A percentile compares a stretch with the other conserved stretches of the same genome.
phyloP scores from a whole-genome alignment of 1,284 basidiomycete species.

The Apiotrichum gracile region DNA sequence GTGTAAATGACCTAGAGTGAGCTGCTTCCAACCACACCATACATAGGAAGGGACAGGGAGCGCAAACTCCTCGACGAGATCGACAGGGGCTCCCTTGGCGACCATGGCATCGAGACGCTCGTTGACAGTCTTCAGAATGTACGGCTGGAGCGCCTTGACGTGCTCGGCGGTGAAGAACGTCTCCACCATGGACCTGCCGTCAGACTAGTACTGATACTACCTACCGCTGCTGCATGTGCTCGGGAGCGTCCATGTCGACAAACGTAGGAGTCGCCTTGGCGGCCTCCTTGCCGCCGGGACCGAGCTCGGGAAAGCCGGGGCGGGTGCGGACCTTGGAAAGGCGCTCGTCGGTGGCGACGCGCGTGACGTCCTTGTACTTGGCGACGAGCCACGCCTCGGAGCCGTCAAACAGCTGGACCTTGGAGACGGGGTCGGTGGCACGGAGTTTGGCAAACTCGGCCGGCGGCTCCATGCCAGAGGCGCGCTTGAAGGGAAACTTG shows the following conservation, averaged over 20 bases:
- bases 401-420: slow-evolving; percentile 7
- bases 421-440: slow-evolving; percentile 5
- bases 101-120: slow-evolving; percentile 4
- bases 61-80: slow-evolving; percentile 8
- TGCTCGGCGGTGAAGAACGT: slow-evolving; percentile 2
- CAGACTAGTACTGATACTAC: neutral
- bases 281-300: slow-evolving; percentile 6
- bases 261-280: slow-evolving; percentile 12
- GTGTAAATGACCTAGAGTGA: slow-evolving; percentile 5
- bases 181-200: slow-evolving; percentile 6
- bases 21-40: neutral
- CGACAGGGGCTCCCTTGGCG: neutral
- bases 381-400: slow-evolving; percentile 8
- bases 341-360: slow-evolving; percentile 9
- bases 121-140: slow-evolving; percentile 6
- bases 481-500: slow-evolving; percentile 8
- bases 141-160: slow-evolving; percentile 3
- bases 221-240: slow-evolving; percentile 11
- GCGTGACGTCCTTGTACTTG: slow-evolving; percentile 9
- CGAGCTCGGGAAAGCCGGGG: slow-evolving; percentile 16
- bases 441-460: slow-evolving; percentile 6
- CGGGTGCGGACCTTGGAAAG: slow-evolving; percentile 11
- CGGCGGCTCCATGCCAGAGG: slow-evolving; percentile 10
- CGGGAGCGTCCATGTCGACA: slow-evolving; percentile 12
- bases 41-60: slow-evolving; percentile 8